A percentile compares a stretch with the other conserved stretches of the same genome.
These are phyloP conservation scores for Lepidium aucheri DNA, from an alignment of 345 rosid species.

Conservation along the genomic window DNA sequence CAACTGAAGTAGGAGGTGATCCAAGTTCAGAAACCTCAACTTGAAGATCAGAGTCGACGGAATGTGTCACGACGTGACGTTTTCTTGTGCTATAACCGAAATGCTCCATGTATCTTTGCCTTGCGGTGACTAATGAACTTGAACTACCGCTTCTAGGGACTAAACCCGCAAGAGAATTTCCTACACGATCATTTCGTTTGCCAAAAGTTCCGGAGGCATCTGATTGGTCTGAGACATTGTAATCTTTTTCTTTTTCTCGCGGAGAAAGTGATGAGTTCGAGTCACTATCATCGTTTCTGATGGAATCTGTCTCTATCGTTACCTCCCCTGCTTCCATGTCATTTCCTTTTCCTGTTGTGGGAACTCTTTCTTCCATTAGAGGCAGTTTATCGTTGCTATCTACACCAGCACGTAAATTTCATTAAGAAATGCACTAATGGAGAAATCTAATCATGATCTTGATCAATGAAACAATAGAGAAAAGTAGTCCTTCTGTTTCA, in stretches of 20 bases:
- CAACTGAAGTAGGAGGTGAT: slow-evolving; percentile 54
- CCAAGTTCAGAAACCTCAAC: slow-evolving; percentile 87
- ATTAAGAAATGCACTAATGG: neutral
- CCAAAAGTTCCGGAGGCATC: slow-evolving; percentile 13
- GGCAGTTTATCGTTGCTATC: slow-evolving; percentile 27
- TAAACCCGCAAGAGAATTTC: slow-evolving; percentile 23
- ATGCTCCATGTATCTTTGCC: slow-evolving; percentile 33
- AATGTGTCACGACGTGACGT: slow-evolving; percentile 48
- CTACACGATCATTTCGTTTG: slow-evolving; percentile 22
- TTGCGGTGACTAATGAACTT: slow-evolving; percentile 34
- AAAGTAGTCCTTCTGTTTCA: neutral
- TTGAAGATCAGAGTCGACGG: slow-evolving; percentile 88
- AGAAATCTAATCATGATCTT: neutral
- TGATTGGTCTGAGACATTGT: slow-evolving; percentile 11
- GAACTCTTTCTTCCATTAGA: slow-evolving; percentile 13
- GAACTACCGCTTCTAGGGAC: slow-evolving; percentile 36
- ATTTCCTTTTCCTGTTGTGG: neutral
- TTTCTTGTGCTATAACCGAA: slow-evolving; percentile 28
- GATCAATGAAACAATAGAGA: neutral
- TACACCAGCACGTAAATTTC: slow-evolving; percentile 28
- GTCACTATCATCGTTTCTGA: slow-evolving; percentile 27
- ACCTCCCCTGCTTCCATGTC: slow-evolving; percentile 31
- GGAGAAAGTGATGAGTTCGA: slow-evolving; percentile 31
- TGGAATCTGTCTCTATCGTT: slow-evolving; percentile 27
- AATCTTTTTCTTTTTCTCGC: slow-evolving; percentile 18